Evolutionary conservation across 495 filamentous ascomycete genomes (phyloP).

Genomic region (Cercophora scortea): DNA sequence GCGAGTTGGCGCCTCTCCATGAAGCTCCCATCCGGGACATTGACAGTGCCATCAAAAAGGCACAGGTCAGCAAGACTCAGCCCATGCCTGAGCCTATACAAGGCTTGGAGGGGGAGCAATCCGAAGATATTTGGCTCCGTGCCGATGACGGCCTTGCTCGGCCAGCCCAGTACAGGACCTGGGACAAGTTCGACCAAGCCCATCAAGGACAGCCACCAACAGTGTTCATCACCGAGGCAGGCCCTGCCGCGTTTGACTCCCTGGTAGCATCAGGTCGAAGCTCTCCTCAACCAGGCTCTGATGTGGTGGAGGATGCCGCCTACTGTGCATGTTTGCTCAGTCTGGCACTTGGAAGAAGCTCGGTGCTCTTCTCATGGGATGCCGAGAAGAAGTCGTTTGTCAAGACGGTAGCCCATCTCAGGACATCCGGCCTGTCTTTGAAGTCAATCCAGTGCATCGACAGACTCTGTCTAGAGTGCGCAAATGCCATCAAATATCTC

Average conservation of each 20-base stretch:
- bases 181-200: slow-evolving; percentile 58
- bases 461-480: slow-evolving; percentile 48
- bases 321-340: slow-evolving; percentile 58
- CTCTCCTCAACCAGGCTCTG: slow-evolving; percentile 2
- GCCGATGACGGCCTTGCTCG: slow-evolving; percentile 19
- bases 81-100: slow-evolving; percentile 2
- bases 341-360: slow-evolving; percentile 74
- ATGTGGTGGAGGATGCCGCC: slow-evolving; percentile 33
- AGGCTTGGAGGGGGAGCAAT: no score
- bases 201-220: slow-evolving; percentile 16
- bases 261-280: not conserved
- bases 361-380: slow-evolving; percentile 68
- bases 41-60: no score
- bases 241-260: slow-evolving; percentile 60
- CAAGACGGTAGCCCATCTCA: slow-evolving; percentile 44
- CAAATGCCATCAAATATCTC: slow-evolving; percentile 48
- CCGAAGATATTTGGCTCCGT: slow-evolving; percentile 42
- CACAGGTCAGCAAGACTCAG: slow-evolving; percentile 2
- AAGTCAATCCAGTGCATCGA: slow-evolving; percentile 49
- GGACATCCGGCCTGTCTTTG: slow-evolving; percentile 63
- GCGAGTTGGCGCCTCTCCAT: slow-evolving; percentile 22
- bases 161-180: slow-evolving; percentile 50
- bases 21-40: slow-evolving; percentile 1
- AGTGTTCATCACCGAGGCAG: slow-evolving; percentile 72
- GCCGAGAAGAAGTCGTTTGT: slow-evolving; percentile 48